A percentile compares a stretch with the other conserved stretches of the same genome.
These are phyloP conservation scores for Skeletonema costatum DNA, from an alignment of 108 stramenopile species.

Conservation along the genomic window DNA sequence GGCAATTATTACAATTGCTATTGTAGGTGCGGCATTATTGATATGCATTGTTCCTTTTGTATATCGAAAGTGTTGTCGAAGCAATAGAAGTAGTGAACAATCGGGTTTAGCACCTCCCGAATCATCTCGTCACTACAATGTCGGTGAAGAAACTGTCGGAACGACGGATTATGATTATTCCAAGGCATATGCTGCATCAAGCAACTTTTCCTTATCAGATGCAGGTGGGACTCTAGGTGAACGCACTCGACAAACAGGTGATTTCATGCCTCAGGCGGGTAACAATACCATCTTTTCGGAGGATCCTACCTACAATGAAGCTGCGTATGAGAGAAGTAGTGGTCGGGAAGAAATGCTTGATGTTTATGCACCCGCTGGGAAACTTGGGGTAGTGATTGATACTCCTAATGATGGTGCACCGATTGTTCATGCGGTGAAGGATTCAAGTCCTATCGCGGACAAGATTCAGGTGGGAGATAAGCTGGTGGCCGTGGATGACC, in stretches of 20 bases:
- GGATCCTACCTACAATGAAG: slow-evolving; percentile 1
- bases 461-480: slow-evolving; percentile 45
- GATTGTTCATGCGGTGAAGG: slow-evolving; percentile 49
- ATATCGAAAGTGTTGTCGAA: neutral
- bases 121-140: neutral
- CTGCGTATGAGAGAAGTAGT: neutral
- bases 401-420: slow-evolving; percentile 29
- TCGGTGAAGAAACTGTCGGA: neutral
- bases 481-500: slow-evolving; percentile 50
- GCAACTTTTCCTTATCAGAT: slow-evolving; percentile 46
- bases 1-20: neutral
- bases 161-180: slow-evolving; percentile 15
- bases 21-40: neutral
- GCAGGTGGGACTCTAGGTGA: slow-evolving; percentile 49
- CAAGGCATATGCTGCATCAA: slow-evolving; percentile 2
- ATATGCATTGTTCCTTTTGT: neutral
- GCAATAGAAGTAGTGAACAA: neutral
- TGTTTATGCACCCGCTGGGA: slow-evolving; percentile 50
- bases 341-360: slow-evolving; percentile 26
- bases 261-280: neutral
- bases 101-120: neutral
- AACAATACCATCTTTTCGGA: neutral
- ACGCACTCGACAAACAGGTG: slow-evolving; percentile 3
- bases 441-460: slow-evolving; percentile 39
- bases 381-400: slow-evolving; percentile 52